Base-by-base conservation (phyloP, 495 filamentous ascomycete species). In the Talaromyces thailandensis region DNA sequence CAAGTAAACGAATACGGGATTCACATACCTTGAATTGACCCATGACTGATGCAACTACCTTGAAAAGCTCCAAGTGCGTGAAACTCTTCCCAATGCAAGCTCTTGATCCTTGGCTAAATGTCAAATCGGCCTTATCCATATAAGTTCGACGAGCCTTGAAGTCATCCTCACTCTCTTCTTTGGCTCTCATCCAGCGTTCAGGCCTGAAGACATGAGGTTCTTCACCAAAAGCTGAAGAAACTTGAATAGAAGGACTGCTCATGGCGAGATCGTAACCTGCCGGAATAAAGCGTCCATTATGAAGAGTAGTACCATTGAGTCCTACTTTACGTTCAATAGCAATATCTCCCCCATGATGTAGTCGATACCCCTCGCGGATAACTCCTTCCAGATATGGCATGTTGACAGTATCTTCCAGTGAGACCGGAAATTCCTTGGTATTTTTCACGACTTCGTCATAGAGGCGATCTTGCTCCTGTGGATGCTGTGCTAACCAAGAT, bases 141-240 rank as follows among this genome's bases (percentile, higher is more conserved):
- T 60, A 52, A 16, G 62, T 63, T 18, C 69, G 65, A 75, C 83
- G 66, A 76, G 78, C 58, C 72, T 71, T 71, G 77, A 78, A 83
- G 76, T 79, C 56, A 61, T 74, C 69, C 66, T 75, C 31, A 66
- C 74, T 65, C 68, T 70, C 71, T 73, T 74, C 62, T 74, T 35
- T 68, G 37, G 78, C 76, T 61, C 82, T 79, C 43, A 91, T 66
- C 88, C 88, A 90, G 45, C 88, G 67, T 69, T 87, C 86, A 0
- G 88, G 87, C 18, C 81, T 70, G 65, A 81, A 91, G 1, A 67
- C 65, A 2, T 87, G 82, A 6, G 85, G 82, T 63, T 91, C 87
- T 5, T 79, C 67, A 1, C 88, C 87, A 68, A 85, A 90, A n/a
- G 83, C 65, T 0, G 71, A 73, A 63, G 72, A 73, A 52, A 84